These are phyloP conservation scores for Silene coronaria DNA, from an alignment of 179 eudicot genomes.

Conservation along the genomic window DNA sequence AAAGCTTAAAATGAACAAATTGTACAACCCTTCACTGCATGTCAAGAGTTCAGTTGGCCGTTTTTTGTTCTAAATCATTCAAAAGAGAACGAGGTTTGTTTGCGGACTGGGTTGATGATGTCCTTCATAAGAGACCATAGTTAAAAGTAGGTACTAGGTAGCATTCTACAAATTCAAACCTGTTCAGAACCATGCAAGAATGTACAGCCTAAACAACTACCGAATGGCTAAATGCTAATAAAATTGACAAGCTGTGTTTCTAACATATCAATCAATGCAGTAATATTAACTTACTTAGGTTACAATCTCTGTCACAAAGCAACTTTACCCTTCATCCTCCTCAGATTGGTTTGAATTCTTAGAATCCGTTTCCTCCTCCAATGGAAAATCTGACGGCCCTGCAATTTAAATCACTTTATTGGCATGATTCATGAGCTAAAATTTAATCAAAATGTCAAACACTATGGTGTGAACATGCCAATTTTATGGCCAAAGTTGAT, in stretches of 20 bases:
- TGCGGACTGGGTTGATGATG: no score
- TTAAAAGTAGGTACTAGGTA: background rate
- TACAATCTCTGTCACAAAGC: slow-evolving; percentile 12
- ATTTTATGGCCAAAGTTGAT: background rate
- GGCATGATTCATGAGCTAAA: background rate
- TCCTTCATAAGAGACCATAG: background rate
- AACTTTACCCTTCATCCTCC: slow-evolving; percentile 33
- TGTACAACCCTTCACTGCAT: no score
- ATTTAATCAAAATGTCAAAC: background rate
- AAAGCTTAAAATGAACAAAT: no score
- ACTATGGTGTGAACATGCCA: background rate
- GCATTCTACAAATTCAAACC: background rate
- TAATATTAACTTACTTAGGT: slow-evolving; percentile 21
- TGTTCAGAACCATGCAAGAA: background rate
- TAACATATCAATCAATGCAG: background rate
- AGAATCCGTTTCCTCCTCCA: slow-evolving; percentile 31
- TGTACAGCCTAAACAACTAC: background rate
- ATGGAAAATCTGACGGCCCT: slow-evolving; percentile 31
- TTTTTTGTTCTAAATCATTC: no score
- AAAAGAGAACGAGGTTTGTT: no score
- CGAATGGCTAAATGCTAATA: background rate
- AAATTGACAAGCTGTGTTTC: background rate
- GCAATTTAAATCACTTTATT: slow-evolving; percentile 7
- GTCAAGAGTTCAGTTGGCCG: no score
- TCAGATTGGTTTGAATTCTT: slow-evolving; percentile 25